A percentile compares a stretch with the other conserved stretches of the same genome.
Evolutionary conservation across 1,139 yeast species (phyloP).

Genomic region (Sugiyamaella castrensis): DNA sequence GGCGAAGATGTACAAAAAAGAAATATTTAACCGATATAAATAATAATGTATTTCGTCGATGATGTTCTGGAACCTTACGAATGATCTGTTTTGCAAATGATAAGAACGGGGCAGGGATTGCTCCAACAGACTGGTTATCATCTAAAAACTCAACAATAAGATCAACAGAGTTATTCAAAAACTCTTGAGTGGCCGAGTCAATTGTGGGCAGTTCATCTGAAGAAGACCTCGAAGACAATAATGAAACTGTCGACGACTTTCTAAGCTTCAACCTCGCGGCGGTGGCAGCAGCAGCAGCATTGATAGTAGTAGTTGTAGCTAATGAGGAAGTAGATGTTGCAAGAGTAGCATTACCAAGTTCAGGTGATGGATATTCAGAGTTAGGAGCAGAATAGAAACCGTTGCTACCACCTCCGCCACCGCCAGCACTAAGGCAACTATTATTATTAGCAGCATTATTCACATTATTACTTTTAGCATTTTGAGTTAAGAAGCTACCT

Average conservation of each 20-base stretch:
- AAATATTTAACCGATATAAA: slow-evolving; percentile 29
- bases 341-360: slow-evolving; percentile 22
- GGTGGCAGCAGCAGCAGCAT: slow-evolving; percentile 5
- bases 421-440: not conserved
- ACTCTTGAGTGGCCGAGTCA: slow-evolving; percentile 15
- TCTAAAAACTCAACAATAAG: slow-evolving; percentile 25
- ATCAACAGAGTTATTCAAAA: slow-evolving; percentile 21
- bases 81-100: slow-evolving; percentile 25
- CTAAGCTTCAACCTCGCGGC: slow-evolving; percentile 5
- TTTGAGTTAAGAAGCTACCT: slow-evolving; percentile 27
- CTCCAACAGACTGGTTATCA: slow-evolving; percentile 25
- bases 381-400: slow-evolving; percentile 22
- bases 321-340: slow-evolving; percentile 14
- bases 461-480: not conserved
- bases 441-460: not conserved
- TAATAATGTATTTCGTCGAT: slow-evolving; percentile 20
- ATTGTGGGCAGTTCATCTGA: slow-evolving; percentile 12
- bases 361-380: slow-evolving; percentile 29
- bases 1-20: slow-evolving; percentile 25
- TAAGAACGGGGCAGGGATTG: slow-evolving; percentile 27
- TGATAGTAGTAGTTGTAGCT: slow-evolving; percentile 6
- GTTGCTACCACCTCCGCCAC: slow-evolving; percentile 1
- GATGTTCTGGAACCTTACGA: slow-evolving; percentile 22
- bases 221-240: slow-evolving; percentile 20
- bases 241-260: slow-evolving; percentile 22